Evolutionary conservation across 2,329 filamentous ascomycete species (phyloP).

Genomic region (Aureobasidium sp.): DNA sequence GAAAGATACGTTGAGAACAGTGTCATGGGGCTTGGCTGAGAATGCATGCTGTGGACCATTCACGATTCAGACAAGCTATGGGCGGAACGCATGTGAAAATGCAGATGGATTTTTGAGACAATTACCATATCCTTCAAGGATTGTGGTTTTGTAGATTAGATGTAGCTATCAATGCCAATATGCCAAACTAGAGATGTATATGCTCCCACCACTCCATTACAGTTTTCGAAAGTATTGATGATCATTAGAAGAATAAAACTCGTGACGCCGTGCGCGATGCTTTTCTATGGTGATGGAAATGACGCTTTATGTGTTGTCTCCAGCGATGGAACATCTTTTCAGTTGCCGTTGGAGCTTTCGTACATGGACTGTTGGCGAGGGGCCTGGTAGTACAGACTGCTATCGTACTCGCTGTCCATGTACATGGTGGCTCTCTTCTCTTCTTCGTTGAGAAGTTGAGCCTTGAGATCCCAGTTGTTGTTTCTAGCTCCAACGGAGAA

Average conservation of each 20-base stretch:
- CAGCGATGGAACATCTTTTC: not conserved
- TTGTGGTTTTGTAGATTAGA: not conserved
- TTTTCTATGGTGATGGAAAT: not conserved
- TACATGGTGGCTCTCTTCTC: conserved; percentile 69
- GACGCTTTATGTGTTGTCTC: not conserved
- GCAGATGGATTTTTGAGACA: not conserved
- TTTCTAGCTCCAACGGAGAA: conserved; percentile 93
- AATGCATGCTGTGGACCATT: not conserved
- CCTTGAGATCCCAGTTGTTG: conserved; percentile 98
- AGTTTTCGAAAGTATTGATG: not conserved
- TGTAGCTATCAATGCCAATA: not conserved
- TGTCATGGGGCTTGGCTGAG: not conserved
- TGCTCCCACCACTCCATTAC: not conserved
- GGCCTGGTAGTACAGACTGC: conserved; percentile 35
- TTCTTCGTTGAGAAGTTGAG: conserved; percentile 67
- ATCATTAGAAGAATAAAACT: conserved; percentile 4
- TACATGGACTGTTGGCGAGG: conserved; percentile 19
- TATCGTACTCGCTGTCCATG: conserved; percentile 57
- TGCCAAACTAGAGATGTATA: not conserved
- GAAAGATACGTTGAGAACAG: not conserved
- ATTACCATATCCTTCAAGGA: not conserved
- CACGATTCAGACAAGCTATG: no score
- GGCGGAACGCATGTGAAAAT: not conserved
- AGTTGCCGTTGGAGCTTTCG: conserved; percentile 12
- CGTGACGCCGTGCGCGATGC: conserved; percentile 2